phyloP scores from a whole-genome alignment of 2,329 filamentous ascomycete genomes.

The Paracamarosporium sp. region DNA sequence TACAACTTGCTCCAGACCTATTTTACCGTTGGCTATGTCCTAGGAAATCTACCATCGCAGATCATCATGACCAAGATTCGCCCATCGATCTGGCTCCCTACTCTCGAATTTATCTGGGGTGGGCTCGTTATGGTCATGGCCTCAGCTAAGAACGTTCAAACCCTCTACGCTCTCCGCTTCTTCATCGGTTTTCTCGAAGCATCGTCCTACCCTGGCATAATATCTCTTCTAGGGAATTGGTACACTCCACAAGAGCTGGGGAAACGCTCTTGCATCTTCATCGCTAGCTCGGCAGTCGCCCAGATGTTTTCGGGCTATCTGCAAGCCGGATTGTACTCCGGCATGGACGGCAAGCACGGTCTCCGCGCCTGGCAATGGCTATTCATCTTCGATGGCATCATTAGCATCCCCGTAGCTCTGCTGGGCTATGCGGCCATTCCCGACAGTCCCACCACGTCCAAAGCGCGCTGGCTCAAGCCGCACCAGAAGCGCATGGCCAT shows the following conservation, averaged over 20 bases:
- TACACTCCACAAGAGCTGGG: background rate
- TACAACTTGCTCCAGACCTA: slow-evolving; percentile 57
- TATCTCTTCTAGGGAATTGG: background rate
- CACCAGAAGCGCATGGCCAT: too few relatives aligned
- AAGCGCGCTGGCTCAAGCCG: too few relatives aligned
- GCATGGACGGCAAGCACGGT: slow-evolving; percentile 1
- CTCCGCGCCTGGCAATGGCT: slow-evolving; percentile 1
- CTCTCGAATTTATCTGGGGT: background rate
- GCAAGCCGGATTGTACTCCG: background rate
- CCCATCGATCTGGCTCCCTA: background rate
- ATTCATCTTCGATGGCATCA: slow-evolving; percentile 4
- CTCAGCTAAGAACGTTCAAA: slow-evolving; percentile 20
- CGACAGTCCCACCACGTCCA: too few relatives aligned
- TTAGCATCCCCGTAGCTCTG: background rate
- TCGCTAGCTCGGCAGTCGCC: background rate
- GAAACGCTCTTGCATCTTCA: background rate
- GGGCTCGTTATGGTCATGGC: slow-evolving; percentile 16
- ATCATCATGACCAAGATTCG: slow-evolving; percentile 26
- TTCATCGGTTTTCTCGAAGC: background rate
- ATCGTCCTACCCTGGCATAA: background rate
- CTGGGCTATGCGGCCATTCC: background rate
- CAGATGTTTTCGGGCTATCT: background rate
- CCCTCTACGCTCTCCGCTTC: slow-evolving; percentile 5
- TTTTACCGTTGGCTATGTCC: slow-evolving; percentile 68
- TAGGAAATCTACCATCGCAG: slow-evolving; percentile 30